Evolutionary conservation across 1,139 yeast species (phyloP), one percentile per base, ranked within the genome.

Genomic region (Candida sp.): DNA sequence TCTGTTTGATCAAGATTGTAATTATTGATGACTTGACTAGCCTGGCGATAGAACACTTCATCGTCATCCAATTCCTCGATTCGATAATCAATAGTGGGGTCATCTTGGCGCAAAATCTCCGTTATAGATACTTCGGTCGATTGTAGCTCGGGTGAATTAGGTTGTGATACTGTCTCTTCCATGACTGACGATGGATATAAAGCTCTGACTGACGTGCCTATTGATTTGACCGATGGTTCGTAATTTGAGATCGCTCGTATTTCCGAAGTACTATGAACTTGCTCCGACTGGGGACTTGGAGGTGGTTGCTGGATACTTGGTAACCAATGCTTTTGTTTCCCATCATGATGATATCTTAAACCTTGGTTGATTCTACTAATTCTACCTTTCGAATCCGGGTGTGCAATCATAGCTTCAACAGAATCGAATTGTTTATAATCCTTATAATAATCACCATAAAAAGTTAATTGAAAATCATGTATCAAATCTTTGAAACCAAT

Each of bases 391-490:
- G 88, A 77, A 29, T 76, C 77, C 1, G 89, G 89, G 50, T 84
- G 90, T 2, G 87, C 85, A 35, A 84, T 73, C 23, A 79, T 57
- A 0, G 87, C 83, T 51, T 86, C 90, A 0, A 84, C 84, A 0
- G 95, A 82, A 58, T 91, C 96, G 64, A 91, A 93, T 48, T 82
- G 82, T 46, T 86, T 77, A 58, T 88, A 91, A 53, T 87, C 90
- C 45, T 67, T 67, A 62, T 93, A 93, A 45, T 77, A 74, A 47
- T 81, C 83, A 2, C 97, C 96, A 47, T 81, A 71, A 54, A 87
- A 79, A 0, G 96, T 87, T 43, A 75, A 59, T 54, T 75, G 80
- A 61, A 91, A 85, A 64, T 93, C 99, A 59, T 81, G 77, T 5
- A 82, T 60, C 45, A 93, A 70, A 63, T 93, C 99, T 19, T 77